phyloP scores from a whole-genome alignment of 2,329 filamentous ascomycete genomes.

The Colletotrichum sidae region DNA sequence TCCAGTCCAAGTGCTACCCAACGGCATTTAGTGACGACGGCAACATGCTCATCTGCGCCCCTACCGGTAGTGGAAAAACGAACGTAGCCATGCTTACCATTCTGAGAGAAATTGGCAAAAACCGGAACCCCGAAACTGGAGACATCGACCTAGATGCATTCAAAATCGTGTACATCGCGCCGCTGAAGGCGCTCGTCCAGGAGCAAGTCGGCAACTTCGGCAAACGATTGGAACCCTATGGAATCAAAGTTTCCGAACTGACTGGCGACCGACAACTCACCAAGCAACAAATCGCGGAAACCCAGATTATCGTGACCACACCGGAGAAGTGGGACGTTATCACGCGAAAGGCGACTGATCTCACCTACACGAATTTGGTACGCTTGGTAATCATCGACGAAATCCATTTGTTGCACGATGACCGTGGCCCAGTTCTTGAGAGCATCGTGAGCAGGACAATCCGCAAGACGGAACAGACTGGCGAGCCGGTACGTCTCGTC shows the following conservation, averaged over 20 bases:
- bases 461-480: conserved; percentile 91
- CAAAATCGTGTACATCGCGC: conserved; percentile 98
- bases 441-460: conserved; percentile 97
- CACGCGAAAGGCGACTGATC: conserved; percentile 95
- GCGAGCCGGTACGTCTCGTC: conserved; percentile 90
- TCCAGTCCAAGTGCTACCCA: conserved; percentile 93
- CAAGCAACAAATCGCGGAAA: conserved; percentile 98
- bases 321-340: conserved; percentile 99
- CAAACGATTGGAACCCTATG: conserved; percentile 88
- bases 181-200: conserved; percentile 93
- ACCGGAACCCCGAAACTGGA: conserved; percentile 88
- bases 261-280: conserved; percentile 98
- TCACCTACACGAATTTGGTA: conserved; percentile 97
- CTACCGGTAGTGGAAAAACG: conserved; percentile 97
- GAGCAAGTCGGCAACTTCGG: conserved; percentile 99
- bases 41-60: conserved; percentile 97
- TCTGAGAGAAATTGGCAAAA: conserved; percentile 94
- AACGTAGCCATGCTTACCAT: conserved; percentile 99
- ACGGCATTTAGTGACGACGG: conserved; percentile 93
- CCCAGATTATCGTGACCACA: conserved; percentile 97
- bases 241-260: conserved; percentile 92
- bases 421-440: conserved; percentile 94
- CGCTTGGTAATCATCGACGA: conserved; percentile 97
- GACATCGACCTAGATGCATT: conserved; percentile 96
- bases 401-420: conserved; percentile 96